Conservation (phyloP, 371 early-diverging fungal species). For the Mortierella polycephala region DNA sequence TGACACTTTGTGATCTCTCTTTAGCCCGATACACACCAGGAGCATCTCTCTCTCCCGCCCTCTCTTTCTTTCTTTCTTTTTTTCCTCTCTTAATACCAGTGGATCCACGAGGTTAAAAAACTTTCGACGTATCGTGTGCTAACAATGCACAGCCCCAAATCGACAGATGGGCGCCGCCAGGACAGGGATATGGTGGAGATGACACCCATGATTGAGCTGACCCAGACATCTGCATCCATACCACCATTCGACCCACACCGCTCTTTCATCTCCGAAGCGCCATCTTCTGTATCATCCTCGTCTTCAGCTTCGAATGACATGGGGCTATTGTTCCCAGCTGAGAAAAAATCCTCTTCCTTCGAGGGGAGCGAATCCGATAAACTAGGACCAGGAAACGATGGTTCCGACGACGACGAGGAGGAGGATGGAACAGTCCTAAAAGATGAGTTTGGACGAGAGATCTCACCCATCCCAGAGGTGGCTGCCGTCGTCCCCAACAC, state of each 20-base stretch:
- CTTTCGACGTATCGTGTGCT: too few relatives aligned
- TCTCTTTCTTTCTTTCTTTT: not conserved
- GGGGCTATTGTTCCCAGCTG: not conserved
- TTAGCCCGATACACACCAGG: not conserved
- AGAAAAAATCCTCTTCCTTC: not conserved
- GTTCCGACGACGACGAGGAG: not conserved
- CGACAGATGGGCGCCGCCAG: too few relatives aligned
- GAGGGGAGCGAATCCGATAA: not conserved
- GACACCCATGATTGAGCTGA: conserved; percentile 12
- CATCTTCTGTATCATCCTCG: not conserved
- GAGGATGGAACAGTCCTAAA: not conserved
- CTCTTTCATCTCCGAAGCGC: conserved; percentile 4
- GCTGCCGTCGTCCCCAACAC: conserved; percentile 69
- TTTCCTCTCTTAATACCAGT: not conserved
- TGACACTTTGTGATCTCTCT: too few relatives aligned
- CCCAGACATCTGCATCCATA: not conserved
- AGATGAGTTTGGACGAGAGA: conserved; percentile 58
- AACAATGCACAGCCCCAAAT: too few relatives aligned
- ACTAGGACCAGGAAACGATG: not conserved
- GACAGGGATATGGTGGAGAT: conserved; percentile 2
- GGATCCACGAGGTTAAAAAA: not conserved
- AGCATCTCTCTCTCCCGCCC: not conserved
- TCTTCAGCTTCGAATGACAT: not conserved
- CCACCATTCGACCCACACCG: not conserved
- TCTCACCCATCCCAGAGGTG: conserved; percentile 80